Evolutionary conservation across 805 yeast species (phyloP).

Genomic region (Komagataella pseudopastoris): DNA sequence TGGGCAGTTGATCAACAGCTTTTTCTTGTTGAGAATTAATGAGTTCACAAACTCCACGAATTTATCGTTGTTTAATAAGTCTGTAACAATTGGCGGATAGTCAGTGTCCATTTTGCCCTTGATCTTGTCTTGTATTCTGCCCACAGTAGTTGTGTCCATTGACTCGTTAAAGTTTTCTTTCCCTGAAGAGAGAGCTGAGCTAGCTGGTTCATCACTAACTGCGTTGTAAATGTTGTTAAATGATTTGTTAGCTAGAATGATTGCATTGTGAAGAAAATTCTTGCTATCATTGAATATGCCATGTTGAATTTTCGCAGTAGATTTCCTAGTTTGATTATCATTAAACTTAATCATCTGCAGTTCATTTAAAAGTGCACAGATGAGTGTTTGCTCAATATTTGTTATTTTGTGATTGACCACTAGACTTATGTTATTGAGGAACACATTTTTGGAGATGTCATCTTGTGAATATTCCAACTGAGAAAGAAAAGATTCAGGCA

Average conservation of each 20-base stretch:
- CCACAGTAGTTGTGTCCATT: background rate
- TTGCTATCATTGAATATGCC: constrained; percentile 20
- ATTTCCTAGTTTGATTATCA: constrained; percentile 9
- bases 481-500: constrained; percentile 8
- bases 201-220: constrained; percentile 3
- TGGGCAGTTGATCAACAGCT: constrained; percentile 36
- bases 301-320: constrained; percentile 9
- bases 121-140: background rate
- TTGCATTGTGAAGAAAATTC: constrained; percentile 35
- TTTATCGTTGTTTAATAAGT: constrained; percentile 9
- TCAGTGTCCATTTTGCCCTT: constrained; percentile 2
- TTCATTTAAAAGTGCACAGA: constrained; percentile 19
- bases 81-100: constrained; percentile 6
- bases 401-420: constrained; percentile 3
- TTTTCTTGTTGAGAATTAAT: constrained; percentile 31
- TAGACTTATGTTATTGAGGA: background rate
- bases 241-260: constrained; percentile 36
- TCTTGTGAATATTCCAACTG: constrained; percentile 1
- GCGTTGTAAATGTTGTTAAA: constrained; percentile 10
- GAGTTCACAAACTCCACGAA: constrained; percentile 16
- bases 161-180: background rate
- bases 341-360: constrained; percentile 16
- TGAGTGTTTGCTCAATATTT: constrained; percentile 12
- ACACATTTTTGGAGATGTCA: background rate
- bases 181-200: constrained; percentile 1